phyloP scores from a whole-genome alignment of 257 asterid species.

The Fraxinus excelsior region DNA sequence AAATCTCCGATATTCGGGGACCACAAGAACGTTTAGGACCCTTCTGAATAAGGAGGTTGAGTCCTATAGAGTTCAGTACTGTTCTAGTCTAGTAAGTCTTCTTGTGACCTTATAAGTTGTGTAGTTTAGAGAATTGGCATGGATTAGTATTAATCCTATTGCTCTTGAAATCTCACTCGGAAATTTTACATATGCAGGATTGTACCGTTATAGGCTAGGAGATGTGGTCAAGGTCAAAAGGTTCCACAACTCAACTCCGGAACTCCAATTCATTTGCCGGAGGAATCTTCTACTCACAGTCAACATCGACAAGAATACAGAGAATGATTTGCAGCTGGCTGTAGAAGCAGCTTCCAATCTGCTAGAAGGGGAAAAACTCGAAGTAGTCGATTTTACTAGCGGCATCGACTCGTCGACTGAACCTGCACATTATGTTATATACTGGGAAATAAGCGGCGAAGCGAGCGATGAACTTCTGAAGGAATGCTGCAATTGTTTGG shows the following conservation, averaged over 20 bases:
- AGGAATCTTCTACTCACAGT: constrained; percentile 78
- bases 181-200: constrained; percentile 47
- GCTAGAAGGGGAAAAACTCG: constrained; percentile 60
- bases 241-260: constrained; percentile 84
- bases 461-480: constrained; percentile 50
- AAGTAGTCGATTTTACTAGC: constrained; percentile 90
- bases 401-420: constrained; percentile 51
- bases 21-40: no score
- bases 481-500: constrained; percentile 89
- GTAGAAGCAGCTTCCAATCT: constrained; percentile 73
- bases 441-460: constrained; percentile 82
- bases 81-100: background rate
- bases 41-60: no score
- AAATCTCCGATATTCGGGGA: no score
- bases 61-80: no score
- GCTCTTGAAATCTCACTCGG: background rate
- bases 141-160: background rate
- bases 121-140: background rate
- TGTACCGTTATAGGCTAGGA: constrained; percentile 85
- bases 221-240: constrained; percentile 87
- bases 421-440: constrained; percentile 78
- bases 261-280: constrained; percentile 82
- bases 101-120: background rate
- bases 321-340: constrained; percentile 80
- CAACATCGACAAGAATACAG: constrained; percentile 94